A percentile compares a stretch with the other conserved stretches of the same genome.
These are phyloP conservation scores for Calonectria hongkongensis DNA, from an alignment of 2,329 filamentous ascomycete species.

Conservation along the genomic window DNA sequence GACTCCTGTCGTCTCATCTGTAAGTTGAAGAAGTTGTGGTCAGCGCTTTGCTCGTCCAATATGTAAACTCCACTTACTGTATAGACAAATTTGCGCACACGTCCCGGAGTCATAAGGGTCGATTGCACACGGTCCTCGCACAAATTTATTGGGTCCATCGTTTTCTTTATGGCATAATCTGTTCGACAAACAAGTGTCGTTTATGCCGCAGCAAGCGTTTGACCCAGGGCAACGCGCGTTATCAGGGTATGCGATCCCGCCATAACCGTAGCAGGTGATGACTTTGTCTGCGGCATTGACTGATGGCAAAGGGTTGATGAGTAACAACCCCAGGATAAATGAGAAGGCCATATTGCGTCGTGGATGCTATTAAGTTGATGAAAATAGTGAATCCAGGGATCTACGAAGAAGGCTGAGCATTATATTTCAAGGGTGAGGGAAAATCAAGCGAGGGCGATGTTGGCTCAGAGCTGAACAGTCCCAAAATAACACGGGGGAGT, in stretches of 20 bases:
- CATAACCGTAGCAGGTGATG: constrained; percentile 19
- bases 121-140: constrained; percentile 46
- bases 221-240: constrained; percentile 41
- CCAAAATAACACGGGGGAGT: neutral
- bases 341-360: neutral
- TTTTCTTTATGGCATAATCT: constrained; percentile 44
- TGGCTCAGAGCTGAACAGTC: neutral
- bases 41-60: neutral
- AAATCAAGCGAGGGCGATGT: neutral
- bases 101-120: constrained; percentile 39
- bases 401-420: neutral
- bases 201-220: constrained; percentile 40
- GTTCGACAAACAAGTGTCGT: constrained; percentile 44
- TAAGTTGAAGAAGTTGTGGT: neutral
- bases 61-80: constrained; percentile 30
- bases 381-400: neutral
- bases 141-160: constrained; percentile 37
- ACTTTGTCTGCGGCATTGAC: neutral
- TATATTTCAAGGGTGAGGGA: neutral
- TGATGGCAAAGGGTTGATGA: neutral
- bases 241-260: neutral
- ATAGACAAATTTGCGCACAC: constrained; percentile 43
- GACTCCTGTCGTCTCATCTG: constrained; percentile 39
- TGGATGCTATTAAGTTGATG: neutral
- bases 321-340: neutral